Evolutionary conservation across 2,329 filamentous ascomycete genomes (phyloP), one percentile per base, ranked within the genome.

Genomic region (Xylariaceae sp.): DNA sequence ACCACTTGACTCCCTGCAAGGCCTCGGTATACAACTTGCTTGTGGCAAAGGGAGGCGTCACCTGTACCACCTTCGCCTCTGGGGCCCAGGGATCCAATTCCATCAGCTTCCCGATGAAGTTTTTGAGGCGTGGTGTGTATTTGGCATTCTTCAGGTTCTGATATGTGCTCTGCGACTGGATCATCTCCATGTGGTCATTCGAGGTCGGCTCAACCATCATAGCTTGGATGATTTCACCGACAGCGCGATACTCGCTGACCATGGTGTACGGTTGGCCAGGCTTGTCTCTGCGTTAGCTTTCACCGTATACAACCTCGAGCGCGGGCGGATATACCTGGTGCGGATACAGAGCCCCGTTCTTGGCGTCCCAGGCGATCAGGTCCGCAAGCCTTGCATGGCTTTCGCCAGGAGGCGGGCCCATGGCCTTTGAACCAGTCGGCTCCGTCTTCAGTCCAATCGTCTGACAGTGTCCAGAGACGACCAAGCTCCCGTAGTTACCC

Each of bases 401-500:
- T 6, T 28, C 16, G 8, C 30, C 42, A 15, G 34, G 41, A 30
- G 49, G 48, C 4, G 55, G 53, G 13, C 54, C 54, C n/a, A 63
- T 43, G 23, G 43, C 49, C 15, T 52, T 56, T 3, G 48, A 38
- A 13, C 21, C 40, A n/a, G 26, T 18, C 15, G 41, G 44, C 26
- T 19, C 33, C 13, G 45, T 26, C 3, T 40, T 32, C 5, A 40
- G 27, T 4, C 42, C 41, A 8, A 33, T 9, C 13, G 43, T 40
- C 23, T 50, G 46, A 16, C 50, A 48, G 31, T 68, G 64, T 29
- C 60, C 60, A n/a, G 66, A 64, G 9, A 72, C 57, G 17, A 54
- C 56, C 12, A 65, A 62, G n/a, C 51, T 51, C 30, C 59, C 51
- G 38, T 71, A 73, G 29, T 69, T 65, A 11, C 73, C 73, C 38